Evolutionary conservation across 345 rosid genomes (phyloP).

Genomic region (Eucalyptus grandis): DNA sequence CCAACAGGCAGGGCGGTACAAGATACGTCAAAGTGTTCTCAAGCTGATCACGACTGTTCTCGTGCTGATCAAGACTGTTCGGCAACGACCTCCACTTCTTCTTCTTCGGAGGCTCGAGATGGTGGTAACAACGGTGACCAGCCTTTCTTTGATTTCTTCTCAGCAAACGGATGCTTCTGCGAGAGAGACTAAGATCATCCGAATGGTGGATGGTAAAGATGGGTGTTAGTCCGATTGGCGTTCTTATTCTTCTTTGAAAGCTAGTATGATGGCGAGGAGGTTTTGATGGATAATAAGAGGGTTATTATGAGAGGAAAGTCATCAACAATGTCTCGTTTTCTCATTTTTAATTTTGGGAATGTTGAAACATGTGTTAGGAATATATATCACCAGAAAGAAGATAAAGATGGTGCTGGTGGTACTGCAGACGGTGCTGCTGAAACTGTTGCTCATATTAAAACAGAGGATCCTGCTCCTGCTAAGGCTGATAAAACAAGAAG

Average conservation of each 20-base stretch:
- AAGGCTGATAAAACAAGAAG: too few species aligned
- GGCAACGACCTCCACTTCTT: background rate
- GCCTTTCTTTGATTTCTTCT: slow-evolving; percentile 32
- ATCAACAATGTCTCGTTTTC: background rate
- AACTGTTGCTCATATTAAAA: too few species aligned
- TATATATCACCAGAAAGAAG: too few species aligned
- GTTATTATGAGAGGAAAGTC: background rate
- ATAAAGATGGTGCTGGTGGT: too few species aligned
- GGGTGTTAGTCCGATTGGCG: background rate
- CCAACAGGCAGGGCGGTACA: slow-evolving; percentile 24
- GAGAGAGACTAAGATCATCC: background rate
- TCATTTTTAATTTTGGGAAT: background rate
- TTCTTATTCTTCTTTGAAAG: background rate
- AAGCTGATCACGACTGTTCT: background rate
- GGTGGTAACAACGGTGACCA: background rate
- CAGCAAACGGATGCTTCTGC: background rate
- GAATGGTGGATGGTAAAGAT: background rate
- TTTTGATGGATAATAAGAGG: background rate
- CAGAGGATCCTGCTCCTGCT: too few species aligned
- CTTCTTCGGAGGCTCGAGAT: background rate
- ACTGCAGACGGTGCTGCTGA: too few species aligned
- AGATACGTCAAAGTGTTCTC: background rate
- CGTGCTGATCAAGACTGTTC: background rate
- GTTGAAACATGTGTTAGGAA: too few species aligned
- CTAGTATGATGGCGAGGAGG: background rate